Base-by-base conservation (phyloP, 192 early-diverging fungal species). In the Piromyces sp. region DNA sequence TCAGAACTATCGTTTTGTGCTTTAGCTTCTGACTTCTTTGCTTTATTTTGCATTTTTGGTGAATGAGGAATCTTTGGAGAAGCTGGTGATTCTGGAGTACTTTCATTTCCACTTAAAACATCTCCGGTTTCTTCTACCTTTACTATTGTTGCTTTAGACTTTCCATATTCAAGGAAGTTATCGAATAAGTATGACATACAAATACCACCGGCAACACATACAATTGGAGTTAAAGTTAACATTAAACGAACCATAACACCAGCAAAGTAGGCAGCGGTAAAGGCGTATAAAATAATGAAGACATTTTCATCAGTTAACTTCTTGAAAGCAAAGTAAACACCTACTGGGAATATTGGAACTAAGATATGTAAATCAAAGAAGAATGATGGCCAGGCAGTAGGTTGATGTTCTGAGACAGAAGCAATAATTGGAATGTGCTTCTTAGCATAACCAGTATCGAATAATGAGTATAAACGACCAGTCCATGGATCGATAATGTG, bases 211-310 rank as follows among this genome's bases (percentile, higher is more conserved):
- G 96, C 90, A 30, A 99, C 94, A 86, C 97, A 99, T 28, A 99
- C 97, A 79, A 97, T 92, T 28, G 98, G 98, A 16, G 98, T 99
- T 81, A 99, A 88, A 5, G 98, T 98, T 78, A 99, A 88, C 90
- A 99, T 98, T 79, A 99, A 88, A 79, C 98, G 96, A 40, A 99
- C 97, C 98, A 99, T 99, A 80, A 99, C 98, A 80, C 98, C 95
- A 19, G 98, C 95, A 93, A 99, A 99, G 88, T 99, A 99, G 13
- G 96, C 94, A 5, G 96, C 97, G 86, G 96, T 96, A n/a, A 96
- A 87, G n/a, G 94, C 90, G 86, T 99, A 99, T 0, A 99, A 87
- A 79, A 98, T 96, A 81, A 99, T 92, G 85, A 99, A 99, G 22
- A 99, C 95, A 83, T 98, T 97, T 85, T 98, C 95, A 84, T 99